Percentiles rank a stretch among this genome's conserved stretches.
These are phyloP conservation scores for Lycium ferocissimum DNA, from an alignment of 257 asterid species.

Conservation along the genomic window DNA sequence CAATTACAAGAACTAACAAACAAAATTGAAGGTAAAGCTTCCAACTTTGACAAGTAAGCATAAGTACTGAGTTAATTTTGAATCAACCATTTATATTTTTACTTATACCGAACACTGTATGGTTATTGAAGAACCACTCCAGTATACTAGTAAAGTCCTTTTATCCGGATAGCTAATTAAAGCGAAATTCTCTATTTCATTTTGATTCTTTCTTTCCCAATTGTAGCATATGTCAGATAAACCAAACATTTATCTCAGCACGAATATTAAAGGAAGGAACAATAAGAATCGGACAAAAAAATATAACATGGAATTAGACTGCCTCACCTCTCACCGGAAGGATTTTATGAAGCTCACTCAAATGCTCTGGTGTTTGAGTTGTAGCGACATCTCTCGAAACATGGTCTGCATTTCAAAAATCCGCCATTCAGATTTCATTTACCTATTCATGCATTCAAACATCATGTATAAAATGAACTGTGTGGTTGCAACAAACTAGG, in stretches of 20 bases:
- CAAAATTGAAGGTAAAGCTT: no score
- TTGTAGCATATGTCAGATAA: not conserved
- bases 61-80: no score
- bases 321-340: conserved; percentile 83
- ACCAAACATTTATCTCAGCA: not conserved
- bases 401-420: conserved; percentile 58
- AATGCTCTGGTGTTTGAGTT: conserved; percentile 80
- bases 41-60: no score
- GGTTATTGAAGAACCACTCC: not conserved
- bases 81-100: not conserved
- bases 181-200: not conserved
- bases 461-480: not conserved
- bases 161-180: not conserved
- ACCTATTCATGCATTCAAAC: not conserved
- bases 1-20: no score
- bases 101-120: not conserved
- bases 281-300: no score
- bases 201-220: no score
- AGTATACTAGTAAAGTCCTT: not conserved
- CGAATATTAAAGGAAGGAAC: no score
- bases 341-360: conserved; percentile 76
- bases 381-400: conserved; percentile 74
- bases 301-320: not conserved
- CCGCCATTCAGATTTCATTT: not conserved
- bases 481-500: no score